Conservation (phyloP, 179 eudicot species). For the Pouteria campechiana region DNA sequence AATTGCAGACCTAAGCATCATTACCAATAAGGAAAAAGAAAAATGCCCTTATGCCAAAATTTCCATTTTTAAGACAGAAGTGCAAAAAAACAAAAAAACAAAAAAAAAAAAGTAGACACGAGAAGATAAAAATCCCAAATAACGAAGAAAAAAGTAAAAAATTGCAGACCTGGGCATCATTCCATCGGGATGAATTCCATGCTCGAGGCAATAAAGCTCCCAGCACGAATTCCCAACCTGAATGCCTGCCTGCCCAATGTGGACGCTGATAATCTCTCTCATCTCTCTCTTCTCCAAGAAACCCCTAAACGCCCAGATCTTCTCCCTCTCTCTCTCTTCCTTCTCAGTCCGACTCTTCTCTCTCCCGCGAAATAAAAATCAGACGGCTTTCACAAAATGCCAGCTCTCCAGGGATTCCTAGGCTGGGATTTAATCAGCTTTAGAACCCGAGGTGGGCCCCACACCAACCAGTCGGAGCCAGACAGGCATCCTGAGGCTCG, state of each 20-base stretch:
- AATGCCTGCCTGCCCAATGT: slow-evolving; percentile 75
- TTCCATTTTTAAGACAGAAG: background rate
- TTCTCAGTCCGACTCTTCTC: background rate
- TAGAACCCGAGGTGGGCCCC: too few species aligned
- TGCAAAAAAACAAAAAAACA: background rate
- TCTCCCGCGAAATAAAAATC: background rate
- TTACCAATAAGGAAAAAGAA: too few species aligned
- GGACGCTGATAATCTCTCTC: slow-evolving; percentile 76
- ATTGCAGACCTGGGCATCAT: slow-evolving; percentile 55
- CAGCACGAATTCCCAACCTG: slow-evolving; percentile 78
- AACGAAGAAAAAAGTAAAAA: background rate
- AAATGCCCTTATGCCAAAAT: too few species aligned
- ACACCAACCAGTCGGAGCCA: too few species aligned
- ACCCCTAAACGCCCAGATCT: too few species aligned
- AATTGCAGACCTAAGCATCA: too few species aligned
- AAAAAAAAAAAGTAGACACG: background rate
- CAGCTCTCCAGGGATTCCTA: too few species aligned
- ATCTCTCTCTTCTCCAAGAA: too few species aligned
- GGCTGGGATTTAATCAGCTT: too few species aligned
- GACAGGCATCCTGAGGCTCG: too few species aligned
- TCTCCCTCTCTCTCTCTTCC: slow-evolving; percentile 2
- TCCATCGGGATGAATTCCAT: slow-evolving; percentile 77
- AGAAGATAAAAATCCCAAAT: background rate
- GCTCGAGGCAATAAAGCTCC: slow-evolving; percentile 79
- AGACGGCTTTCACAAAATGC: background rate